These are phyloP conservation scores for Incumbomyces delicatus DNA, from an alignment of 2,329 filamentous ascomycete genomes.

Conservation along the genomic window DNA sequence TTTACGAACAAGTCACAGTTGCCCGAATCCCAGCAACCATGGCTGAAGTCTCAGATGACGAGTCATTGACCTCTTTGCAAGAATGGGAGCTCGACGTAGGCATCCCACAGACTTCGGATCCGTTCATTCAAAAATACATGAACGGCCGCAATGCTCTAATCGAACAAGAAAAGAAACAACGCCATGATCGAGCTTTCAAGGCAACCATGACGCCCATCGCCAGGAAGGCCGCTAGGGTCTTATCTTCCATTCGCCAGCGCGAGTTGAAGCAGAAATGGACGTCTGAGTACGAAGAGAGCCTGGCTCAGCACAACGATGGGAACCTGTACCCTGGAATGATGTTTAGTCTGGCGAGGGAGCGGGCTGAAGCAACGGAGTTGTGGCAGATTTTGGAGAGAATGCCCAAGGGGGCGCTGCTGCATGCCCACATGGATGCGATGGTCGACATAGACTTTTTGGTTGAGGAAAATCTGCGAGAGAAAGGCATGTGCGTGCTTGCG, in stretches of 20 bases:
- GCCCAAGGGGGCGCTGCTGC: slow-evolving; percentile 79
- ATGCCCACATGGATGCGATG: slow-evolving; percentile 87
- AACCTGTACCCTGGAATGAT: slow-evolving; percentile 82
- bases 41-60: slow-evolving; percentile 13
- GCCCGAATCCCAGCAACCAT: background rate
- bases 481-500: slow-evolving; percentile 23
- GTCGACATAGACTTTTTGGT: slow-evolving; percentile 77
- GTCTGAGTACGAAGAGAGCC: slow-evolving; percentile 57
- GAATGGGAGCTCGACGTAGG: slow-evolving; percentile 33
- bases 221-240: slow-evolving; percentile 65
- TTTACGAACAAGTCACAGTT: too few relatives aligned
- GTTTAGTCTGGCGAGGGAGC: slow-evolving; percentile 76
- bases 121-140: slow-evolving; percentile 75
- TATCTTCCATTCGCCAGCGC: slow-evolving; percentile 65
- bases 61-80: slow-evolving; percentile 16
- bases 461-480: slow-evolving; percentile 51
- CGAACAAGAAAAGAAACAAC: slow-evolving; percentile 67
- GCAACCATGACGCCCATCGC: slow-evolving; percentile 70
- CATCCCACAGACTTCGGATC: slow-evolving; percentile 47
- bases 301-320: slow-evolving; percentile 52
- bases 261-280: slow-evolving; percentile 74
- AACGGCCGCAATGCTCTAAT: slow-evolving; percentile 66
- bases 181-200: slow-evolving; percentile 67
- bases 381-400: slow-evolving; percentile 78
- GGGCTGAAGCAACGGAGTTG: slow-evolving; percentile 72